phyloP scores from a whole-genome alignment of 176 grass and related monocot species.

The Eleusine indica region DNA sequence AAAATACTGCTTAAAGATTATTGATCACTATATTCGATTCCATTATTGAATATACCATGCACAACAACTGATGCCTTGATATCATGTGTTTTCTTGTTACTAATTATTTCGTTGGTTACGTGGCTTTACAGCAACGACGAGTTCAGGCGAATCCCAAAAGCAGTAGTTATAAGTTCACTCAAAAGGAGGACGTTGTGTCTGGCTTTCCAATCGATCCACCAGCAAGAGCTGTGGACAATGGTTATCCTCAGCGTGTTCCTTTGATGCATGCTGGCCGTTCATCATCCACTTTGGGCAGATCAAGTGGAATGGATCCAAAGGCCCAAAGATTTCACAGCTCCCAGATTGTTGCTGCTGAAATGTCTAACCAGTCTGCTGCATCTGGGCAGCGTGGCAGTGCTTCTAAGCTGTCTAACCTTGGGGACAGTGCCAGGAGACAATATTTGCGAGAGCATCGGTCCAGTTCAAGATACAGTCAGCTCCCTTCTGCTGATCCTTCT shows the following conservation, averaged over 20 bases:
- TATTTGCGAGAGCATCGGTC: conserved; percentile 62
- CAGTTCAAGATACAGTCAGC: conserved; percentile 68
- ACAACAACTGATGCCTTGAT: not conserved
- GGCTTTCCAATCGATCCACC: conserved; percentile 70
- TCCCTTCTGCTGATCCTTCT: conserved; percentile 47
- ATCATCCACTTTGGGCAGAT: conserved; percentile 63
- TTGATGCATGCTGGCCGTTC: conserved; percentile 75
- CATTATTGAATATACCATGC: conserved; percentile 3
- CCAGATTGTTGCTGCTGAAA: conserved; percentile 53
- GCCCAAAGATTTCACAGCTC: conserved; percentile 58
- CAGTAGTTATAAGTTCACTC: conserved; percentile 70
- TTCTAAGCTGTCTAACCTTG: conserved; percentile 71
- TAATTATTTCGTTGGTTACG: conserved; percentile 31
- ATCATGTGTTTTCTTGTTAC: conserved; percentile 24
- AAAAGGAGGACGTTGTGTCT: conserved; percentile 73
- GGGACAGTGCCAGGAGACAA: conserved; percentile 58
- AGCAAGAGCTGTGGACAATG: conserved; percentile 65
- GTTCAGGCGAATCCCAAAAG: conserved; percentile 72
- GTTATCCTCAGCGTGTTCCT: conserved; percentile 56
- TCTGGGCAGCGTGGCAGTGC: conserved; percentile 60
- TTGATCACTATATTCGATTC: not conserved
- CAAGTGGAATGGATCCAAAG: conserved; percentile 57
- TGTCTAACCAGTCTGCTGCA: conserved; percentile 56
- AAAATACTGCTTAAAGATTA: conserved; percentile 23
- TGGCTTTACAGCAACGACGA: conserved; percentile 53